Percentiles rank a stretch among this genome's conserved stretches.
These are phyloP conservation scores for Kwoniella europaea DNA, from an alignment of 768 basidiomycete genomes.

Conservation along the genomic window DNA sequence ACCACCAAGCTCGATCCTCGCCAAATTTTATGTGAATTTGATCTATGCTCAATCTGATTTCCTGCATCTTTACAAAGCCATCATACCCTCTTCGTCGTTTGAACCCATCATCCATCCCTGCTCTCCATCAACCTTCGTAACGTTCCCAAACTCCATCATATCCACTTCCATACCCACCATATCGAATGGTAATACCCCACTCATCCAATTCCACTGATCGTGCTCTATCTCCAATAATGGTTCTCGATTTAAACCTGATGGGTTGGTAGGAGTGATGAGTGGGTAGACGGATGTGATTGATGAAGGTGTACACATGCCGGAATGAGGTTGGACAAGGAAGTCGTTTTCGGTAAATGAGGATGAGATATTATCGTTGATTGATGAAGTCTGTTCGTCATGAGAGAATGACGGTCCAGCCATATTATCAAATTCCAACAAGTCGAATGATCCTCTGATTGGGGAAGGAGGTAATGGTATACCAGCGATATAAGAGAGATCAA, in stretches of 20 bases:
- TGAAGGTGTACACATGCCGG: background rate
- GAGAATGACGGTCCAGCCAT: background rate
- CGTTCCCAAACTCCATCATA: slow-evolving; percentile 1
- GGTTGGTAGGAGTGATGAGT: background rate
- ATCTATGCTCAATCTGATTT: too few relatives aligned
- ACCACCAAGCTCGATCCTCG: too few relatives aligned
- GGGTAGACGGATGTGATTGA: background rate
- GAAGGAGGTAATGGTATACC: slow-evolving; percentile 17
- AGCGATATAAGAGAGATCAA: slow-evolving; percentile 18
- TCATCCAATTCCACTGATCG: slow-evolving; percentile 13
- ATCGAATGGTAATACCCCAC: slow-evolving; percentile 8
- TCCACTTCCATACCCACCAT: slow-evolving; percentile 17
- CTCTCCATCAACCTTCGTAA: background rate
- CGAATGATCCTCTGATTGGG: background rate
- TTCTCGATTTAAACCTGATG: background rate
- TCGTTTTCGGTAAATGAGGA: background rate
- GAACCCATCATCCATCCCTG: background rate
- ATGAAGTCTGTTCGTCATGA: background rate
- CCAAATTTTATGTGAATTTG: too few relatives aligned
- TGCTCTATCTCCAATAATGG: background rate
- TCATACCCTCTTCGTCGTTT: background rate
- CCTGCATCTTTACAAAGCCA: background rate
- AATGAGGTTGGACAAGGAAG: background rate
- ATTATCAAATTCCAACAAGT: background rate
- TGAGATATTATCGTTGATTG: background rate